A percentile compares a stretch with the other conserved stretches of the same genome.
These are phyloP conservation scores for Asclepias syriaca DNA, from an alignment of 257 asterid species.

Conservation along the genomic window DNA sequence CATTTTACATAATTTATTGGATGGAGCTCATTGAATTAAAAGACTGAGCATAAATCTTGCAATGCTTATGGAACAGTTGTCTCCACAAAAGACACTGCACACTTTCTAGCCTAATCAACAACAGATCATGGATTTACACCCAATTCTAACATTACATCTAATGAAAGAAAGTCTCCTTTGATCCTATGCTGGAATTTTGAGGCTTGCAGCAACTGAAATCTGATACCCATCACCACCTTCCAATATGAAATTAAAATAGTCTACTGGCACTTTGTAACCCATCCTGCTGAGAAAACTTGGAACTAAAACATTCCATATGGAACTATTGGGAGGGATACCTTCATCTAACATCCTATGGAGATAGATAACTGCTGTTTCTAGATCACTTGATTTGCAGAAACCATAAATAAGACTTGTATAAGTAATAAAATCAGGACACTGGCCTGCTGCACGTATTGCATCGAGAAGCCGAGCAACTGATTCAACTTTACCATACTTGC, in stretches of 20 bases:
- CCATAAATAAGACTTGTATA: conserved; percentile 59
- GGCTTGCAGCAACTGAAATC: background rate
- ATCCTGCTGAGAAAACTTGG: conserved; percentile 48
- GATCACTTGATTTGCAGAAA: conserved; percentile 32
- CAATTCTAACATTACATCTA: too few species aligned
- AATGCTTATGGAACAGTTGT: too few species aligned
- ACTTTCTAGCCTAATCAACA: too few species aligned
- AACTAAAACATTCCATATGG: conserved; percentile 65
- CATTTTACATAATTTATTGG: background rate
- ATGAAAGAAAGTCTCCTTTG: too few species aligned
- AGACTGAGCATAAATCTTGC: too few species aligned
- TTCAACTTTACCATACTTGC: conserved; percentile 51
- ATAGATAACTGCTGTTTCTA: conserved; percentile 43
- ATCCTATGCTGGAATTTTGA: too few species aligned
- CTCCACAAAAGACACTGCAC: too few species aligned
- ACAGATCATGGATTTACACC: too few species aligned
- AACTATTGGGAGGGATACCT: conserved; percentile 52
- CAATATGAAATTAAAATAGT: conserved; percentile 36
- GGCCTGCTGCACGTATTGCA: conserved; percentile 37
- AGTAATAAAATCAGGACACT: conserved; percentile 49
- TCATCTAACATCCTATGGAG: conserved; percentile 56
- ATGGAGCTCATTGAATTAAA: too few species aligned
- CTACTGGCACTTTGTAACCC: conserved; percentile 35
- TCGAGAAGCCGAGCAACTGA: conserved; percentile 42
- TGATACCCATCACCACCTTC: conserved; percentile 5